Percentiles rank a stretch among this genome's conserved stretches.
phyloP scores from a whole-genome alignment of 73 alveolate genomes.

The Paramecium primaurelia region DNA sequence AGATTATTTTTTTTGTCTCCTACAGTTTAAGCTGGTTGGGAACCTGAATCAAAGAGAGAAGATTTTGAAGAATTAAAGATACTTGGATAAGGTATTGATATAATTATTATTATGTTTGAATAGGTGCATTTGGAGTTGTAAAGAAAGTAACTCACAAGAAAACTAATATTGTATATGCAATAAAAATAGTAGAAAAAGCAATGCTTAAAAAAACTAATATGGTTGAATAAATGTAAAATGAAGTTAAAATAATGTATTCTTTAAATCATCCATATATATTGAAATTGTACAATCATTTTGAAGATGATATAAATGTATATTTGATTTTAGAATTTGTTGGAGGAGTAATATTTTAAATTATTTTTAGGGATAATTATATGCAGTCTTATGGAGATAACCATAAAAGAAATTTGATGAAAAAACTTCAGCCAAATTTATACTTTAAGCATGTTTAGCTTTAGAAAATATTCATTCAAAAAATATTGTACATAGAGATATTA shows the following conservation, averaged over 20 bases:
- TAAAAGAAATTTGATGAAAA: slow-evolving; percentile 53
- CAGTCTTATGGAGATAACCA: slow-evolving; percentile 50
- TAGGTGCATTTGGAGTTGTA: slow-evolving; percentile 87
- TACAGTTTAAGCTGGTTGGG: slow-evolving; percentile 56
- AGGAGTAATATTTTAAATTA: slow-evolving; percentile 37
- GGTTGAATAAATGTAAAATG: slow-evolving; percentile 73
- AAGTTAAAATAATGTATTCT: slow-evolving; percentile 77
- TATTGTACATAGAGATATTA: slow-evolving; percentile 78
- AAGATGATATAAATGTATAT: slow-evolving; percentile 77
- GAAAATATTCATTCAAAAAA: slow-evolving; percentile 59
- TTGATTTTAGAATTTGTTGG: slow-evolving; percentile 72
- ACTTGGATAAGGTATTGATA: slow-evolving; percentile 32
- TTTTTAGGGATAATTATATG: slow-evolving; percentile 51
- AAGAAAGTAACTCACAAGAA: slow-evolving; percentile 74
- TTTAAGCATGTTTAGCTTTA: slow-evolving; percentile 35
- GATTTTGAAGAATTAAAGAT: slow-evolving; percentile 52
- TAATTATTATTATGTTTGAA: too few relatives aligned
- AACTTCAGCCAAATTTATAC: slow-evolving; percentile 47
- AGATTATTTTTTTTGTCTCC: slow-evolving; percentile 56
- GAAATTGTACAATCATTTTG: slow-evolving; percentile 76
- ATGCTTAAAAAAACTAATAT: slow-evolving; percentile 70
- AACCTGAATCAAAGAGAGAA: slow-evolving; percentile 44
- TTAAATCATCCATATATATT: slow-evolving; percentile 73
- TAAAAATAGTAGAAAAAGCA: slow-evolving; percentile 76
- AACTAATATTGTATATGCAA: slow-evolving; percentile 75